Evolutionary conservation across 495 filamentous ascomycete species (phyloP).

Genomic region (Penicillium canescens): DNA sequence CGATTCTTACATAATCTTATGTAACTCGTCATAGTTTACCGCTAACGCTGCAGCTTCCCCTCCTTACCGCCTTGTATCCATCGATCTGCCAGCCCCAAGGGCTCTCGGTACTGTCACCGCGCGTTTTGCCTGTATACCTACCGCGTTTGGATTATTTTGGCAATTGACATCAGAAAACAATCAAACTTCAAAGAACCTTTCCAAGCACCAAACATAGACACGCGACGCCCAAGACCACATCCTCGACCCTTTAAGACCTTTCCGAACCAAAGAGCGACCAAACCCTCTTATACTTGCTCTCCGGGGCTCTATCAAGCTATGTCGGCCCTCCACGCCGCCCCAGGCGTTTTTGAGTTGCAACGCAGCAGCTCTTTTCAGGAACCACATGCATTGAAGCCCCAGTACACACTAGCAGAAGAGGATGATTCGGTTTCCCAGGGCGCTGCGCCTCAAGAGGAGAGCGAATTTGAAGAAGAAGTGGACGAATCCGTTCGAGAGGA

Average conservation of each 20-base stretch:
- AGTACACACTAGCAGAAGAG: slow-evolving; percentile 31
- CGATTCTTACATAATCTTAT: too few species aligned
- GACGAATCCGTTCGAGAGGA: slow-evolving; percentile 77
- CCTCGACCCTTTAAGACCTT: background rate
- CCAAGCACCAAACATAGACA: background rate
- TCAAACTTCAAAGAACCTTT: background rate
- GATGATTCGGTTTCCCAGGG: slow-evolving; percentile 27
- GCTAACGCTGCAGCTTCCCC: background rate
- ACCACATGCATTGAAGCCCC: slow-evolving; percentile 6
- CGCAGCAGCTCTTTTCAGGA: slow-evolving; percentile 16
- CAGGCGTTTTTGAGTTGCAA: slow-evolving; percentile 28
- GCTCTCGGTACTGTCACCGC: slow-evolving; percentile 4
- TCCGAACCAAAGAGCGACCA: background rate
- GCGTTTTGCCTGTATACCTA: background rate
- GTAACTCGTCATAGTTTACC: background rate
- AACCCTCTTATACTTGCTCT: too few species aligned
- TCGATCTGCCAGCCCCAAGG: background rate
- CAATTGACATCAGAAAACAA: background rate
- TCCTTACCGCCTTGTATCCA: slow-evolving; percentile 6
- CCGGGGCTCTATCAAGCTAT: slow-evolving; percentile 10
- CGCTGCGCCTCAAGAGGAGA: slow-evolving; percentile 18
- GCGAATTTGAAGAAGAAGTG: slow-evolving; percentile 49
- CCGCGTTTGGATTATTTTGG: slow-evolving; percentile 4
- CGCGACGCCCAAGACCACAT: background rate
- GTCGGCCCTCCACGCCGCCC: slow-evolving; percentile 28